phyloP scores from a whole-genome alignment of 2,329 filamentous ascomycete genomes.

The Thielaviopsis euricoi region DNA sequence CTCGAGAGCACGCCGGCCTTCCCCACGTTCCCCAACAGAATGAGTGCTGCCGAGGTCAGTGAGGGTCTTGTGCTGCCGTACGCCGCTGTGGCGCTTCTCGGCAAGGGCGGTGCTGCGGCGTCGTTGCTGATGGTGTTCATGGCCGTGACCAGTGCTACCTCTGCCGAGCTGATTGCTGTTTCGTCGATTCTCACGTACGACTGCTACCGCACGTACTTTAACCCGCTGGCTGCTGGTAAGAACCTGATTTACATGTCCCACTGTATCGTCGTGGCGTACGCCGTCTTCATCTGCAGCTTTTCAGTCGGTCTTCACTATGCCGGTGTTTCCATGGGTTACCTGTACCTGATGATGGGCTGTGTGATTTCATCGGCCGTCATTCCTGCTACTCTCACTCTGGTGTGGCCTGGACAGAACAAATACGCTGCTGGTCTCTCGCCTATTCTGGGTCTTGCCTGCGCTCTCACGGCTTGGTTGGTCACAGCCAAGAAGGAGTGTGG shows the following conservation, averaged over 20 bases:
- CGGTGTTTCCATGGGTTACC: constrained; percentile 72
- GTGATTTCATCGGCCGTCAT: constrained; percentile 77
- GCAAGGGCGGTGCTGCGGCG: constrained; percentile 62
- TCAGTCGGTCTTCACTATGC: constrained; percentile 58
- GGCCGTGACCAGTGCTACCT: constrained; percentile 74
- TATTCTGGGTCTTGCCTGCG: constrained; percentile 46
- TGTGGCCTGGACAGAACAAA: constrained; percentile 67
- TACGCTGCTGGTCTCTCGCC: constrained; percentile 53
- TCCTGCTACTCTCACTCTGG: constrained; percentile 61
- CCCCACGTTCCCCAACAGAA: constrained; percentile 56
- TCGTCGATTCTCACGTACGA: constrained; percentile 80
- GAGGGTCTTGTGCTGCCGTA: constrained; percentile 76
- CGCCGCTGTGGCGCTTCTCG: constrained; percentile 67
- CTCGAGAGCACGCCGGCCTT: constrained; percentile 58
- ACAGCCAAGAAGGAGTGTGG: constrained; percentile 55
- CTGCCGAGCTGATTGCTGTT: constrained; percentile 71
- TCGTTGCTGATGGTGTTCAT: constrained; percentile 75
- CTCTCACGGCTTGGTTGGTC: constrained; percentile 60
- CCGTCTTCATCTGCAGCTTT: constrained; percentile 61
- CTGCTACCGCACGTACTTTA: constrained; percentile 74
- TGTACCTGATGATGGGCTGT: constrained; percentile 82
- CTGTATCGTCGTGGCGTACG: constrained; percentile 51
- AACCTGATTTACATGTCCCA: constrained; percentile 69
- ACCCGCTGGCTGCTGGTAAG: constrained; percentile 58
- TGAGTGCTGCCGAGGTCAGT: constrained; percentile 57